A percentile compares a stretch with the other conserved stretches of the same genome.
phyloP scores from a whole-genome alignment of 2,329 filamentous ascomycete genomes.

The Boeremia exigua region DNA sequence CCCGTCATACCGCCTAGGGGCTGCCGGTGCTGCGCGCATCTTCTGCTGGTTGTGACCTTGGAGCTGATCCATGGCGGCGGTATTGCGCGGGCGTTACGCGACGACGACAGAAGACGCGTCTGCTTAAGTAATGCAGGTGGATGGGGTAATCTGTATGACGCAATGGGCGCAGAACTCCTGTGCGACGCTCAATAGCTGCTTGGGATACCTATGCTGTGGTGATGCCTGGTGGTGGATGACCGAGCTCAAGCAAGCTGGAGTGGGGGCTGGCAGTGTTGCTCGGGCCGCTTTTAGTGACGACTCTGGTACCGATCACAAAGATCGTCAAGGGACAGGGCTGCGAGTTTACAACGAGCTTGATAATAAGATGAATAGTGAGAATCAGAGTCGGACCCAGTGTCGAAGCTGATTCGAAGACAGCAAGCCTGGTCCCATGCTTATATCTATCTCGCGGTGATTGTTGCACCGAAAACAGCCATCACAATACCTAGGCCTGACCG shows the following conservation, averaged over 20 bases:
- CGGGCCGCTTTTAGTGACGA: neutral
- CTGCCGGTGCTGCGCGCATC: conserved; percentile 45
- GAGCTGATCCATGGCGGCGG: conserved; percentile 46
- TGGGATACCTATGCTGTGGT: conserved; percentile 28
- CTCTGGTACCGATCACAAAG: neutral
- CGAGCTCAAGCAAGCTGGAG: conserved; percentile 22
- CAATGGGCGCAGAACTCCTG: conserved; percentile 2
- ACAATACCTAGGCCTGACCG: conserved; percentile 6
- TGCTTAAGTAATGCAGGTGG: conserved; percentile 20
- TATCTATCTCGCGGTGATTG: conserved; percentile 31
- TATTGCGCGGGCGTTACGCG: conserved; percentile 43
- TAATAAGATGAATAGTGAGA: no score
- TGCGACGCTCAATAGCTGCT: conserved; percentile 36
- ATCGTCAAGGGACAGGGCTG: neutral
- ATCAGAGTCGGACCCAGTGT: neutral
- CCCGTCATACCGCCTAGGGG: conserved; percentile 56
- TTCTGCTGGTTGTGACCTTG: conserved; percentile 47
- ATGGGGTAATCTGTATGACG: neutral
- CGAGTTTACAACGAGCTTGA: neutral
- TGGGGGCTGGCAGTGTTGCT: conserved; percentile 18
- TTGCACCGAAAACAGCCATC: conserved; percentile 29
- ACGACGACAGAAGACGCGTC: conserved; percentile 34
- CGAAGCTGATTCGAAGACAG: neutral
- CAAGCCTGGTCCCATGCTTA: conserved; percentile 28
- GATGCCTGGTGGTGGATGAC: conserved; percentile 39